Conservation (phyloP, 1,139 yeast species). For the Pichia sp. region DNA sequence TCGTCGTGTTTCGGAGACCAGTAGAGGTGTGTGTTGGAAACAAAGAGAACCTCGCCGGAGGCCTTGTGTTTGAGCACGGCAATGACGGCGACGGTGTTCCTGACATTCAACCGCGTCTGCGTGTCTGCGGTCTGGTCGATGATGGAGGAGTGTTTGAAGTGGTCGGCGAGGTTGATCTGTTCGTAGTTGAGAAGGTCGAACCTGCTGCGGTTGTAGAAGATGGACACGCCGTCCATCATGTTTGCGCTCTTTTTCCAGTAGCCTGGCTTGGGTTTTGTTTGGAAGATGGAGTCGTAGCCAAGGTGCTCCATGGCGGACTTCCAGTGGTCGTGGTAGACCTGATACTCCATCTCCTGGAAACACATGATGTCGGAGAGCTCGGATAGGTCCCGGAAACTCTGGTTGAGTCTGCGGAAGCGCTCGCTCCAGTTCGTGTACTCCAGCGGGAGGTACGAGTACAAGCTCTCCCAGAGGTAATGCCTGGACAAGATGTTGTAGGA, state of each 20-base stretch:
- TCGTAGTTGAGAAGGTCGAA: slow-evolving; percentile 43
- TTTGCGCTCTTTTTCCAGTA: slow-evolving; percentile 46
- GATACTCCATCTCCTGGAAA: slow-evolving; percentile 54
- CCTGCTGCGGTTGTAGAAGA: slow-evolving; percentile 44
- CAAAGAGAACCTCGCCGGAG: slow-evolving; percentile 39
- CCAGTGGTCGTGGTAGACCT: slow-evolving; percentile 46
- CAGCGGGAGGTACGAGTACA: slow-evolving; percentile 47
- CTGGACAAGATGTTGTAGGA: slow-evolving; percentile 53
- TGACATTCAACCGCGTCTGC: slow-evolving; percentile 36
- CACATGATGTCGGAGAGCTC: slow-evolving; percentile 50
- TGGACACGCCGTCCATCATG: slow-evolving; percentile 55
- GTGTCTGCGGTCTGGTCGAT: slow-evolving; percentile 39
- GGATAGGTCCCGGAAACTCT: slow-evolving; percentile 37
- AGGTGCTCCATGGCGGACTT: slow-evolving; percentile 22
- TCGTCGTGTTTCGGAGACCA: slow-evolving; percentile 51
- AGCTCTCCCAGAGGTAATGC: slow-evolving; percentile 55
- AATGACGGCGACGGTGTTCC: slow-evolving; percentile 55
- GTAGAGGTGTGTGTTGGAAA: slow-evolving; percentile 57
- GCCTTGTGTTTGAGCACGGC: slow-evolving; percentile 42
- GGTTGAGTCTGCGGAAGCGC: slow-evolving; percentile 43
- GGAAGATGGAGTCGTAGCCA: slow-evolving; percentile 42
- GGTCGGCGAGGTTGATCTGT: slow-evolving; percentile 41
- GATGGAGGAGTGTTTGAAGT: slow-evolving; percentile 33
- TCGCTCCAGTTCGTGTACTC: slow-evolving; percentile 46
- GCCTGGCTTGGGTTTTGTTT: slow-evolving; percentile 44